These are phyloP conservation scores for Edaphochlamys debaryana DNA, from an alignment of 139 green algal genomes.

Conservation along the genomic window DNA sequence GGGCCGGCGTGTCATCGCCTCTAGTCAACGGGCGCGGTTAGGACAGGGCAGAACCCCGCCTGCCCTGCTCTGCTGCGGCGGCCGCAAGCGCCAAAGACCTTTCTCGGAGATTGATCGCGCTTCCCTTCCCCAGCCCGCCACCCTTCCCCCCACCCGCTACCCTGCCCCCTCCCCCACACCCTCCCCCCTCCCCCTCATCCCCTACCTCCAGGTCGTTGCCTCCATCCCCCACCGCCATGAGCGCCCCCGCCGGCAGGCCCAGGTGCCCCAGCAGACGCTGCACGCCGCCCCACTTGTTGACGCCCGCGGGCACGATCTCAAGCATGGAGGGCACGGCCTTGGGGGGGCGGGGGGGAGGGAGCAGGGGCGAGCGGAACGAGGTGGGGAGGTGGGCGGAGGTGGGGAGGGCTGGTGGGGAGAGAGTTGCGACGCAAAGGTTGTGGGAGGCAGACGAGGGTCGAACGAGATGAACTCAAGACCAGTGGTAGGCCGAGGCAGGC, in stretches of 20 bases:
- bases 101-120: no score
- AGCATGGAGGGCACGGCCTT: constrained; percentile 95
- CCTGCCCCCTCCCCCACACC: no score
- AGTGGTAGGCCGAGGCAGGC: no score
- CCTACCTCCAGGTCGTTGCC: constrained; percentile 83
- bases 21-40: no score
- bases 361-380: background rate
- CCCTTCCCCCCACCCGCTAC: no score
- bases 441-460: background rate
- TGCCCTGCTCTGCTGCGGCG: no score
- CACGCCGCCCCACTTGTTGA: constrained; percentile 86
- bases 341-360: constrained; percentile 33
- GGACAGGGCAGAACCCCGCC: no score
- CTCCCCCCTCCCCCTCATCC: no score
- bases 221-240: constrained; percentile 95
- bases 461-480: no score
- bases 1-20: no score
- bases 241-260: constrained; percentile 34
- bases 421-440: background rate
- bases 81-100: no score
- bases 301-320: constrained; percentile 90
- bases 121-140: no score
- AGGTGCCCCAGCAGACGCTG: constrained; percentile 68
- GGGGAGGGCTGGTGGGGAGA: background rate
- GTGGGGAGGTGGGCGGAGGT: background rate